These are phyloP conservation scores for Phaffia tasmanica DNA, from an alignment of 768 basidiomycete genomes.

Conservation along the genomic window DNA sequence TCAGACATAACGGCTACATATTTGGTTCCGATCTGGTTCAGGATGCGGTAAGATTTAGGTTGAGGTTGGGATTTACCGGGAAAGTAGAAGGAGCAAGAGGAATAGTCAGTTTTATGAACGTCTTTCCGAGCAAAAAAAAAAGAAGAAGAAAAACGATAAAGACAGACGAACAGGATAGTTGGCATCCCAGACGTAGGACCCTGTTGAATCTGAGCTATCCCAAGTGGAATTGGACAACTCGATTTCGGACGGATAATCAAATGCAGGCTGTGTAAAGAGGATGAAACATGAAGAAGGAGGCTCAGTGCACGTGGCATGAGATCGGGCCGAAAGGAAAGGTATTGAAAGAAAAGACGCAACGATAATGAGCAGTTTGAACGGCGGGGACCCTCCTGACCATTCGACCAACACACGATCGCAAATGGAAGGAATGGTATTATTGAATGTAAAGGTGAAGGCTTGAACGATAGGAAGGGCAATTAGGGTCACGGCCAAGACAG, in stretches of 20 bases:
- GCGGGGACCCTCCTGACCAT: slow-evolving; percentile 20
- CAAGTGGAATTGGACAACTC: slow-evolving; percentile 7
- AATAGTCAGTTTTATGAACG: not conserved
- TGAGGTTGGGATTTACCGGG: no score
- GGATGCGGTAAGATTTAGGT: no score
- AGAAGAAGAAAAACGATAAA: not conserved
- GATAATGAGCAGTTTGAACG: slow-evolving; percentile 20
- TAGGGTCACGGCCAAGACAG: no score
- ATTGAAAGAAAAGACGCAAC: slow-evolving; percentile 5
- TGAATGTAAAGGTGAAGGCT: slow-evolving; percentile 24
- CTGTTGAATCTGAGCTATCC: not conserved
- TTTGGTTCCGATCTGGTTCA: slow-evolving; percentile 2
- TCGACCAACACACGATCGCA: slow-evolving; percentile 12
- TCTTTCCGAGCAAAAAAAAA: not conserved
- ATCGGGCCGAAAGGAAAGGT: not conserved
- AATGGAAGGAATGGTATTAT: slow-evolving; percentile 11
- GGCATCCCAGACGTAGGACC: slow-evolving; percentile 4
- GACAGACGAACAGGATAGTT: slow-evolving; percentile 20
- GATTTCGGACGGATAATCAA: slow-evolving; percentile 18
- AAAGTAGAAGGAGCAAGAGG: not conserved
- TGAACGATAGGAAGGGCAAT: no score
- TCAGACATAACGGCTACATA: slow-evolving; percentile 24
- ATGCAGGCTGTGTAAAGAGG: slow-evolving; percentile 9
- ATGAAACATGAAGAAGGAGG: not conserved
- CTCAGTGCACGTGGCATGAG: not conserved